A percentile compares a stretch with the other conserved stretches of the same genome.
phyloP scores from a whole-genome alignment of 805 yeast genomes.

The Barnettozyma pratensis region DNA sequence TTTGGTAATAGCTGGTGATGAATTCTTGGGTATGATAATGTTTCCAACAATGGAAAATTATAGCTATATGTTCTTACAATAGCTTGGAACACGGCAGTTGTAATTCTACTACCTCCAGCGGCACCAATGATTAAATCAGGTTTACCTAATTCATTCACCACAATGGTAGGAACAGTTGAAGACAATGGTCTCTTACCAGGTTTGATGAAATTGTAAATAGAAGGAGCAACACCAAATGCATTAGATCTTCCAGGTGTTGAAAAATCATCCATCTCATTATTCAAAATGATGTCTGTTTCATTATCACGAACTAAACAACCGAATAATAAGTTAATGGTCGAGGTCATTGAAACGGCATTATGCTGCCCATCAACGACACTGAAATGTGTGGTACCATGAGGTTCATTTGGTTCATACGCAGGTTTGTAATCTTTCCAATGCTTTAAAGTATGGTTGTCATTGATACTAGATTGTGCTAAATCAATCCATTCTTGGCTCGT shows the following conservation, averaged over 20 bases:
- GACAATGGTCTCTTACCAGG: slow-evolving; percentile 83
- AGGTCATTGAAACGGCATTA: slow-evolving; percentile 82
- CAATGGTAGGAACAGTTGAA: slow-evolving; percentile 73
- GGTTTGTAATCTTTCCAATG: slow-evolving; percentile 77
- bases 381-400: slow-evolving; percentile 89
- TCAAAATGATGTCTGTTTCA: slow-evolving; percentile 74
- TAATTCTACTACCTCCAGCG: slow-evolving; percentile 89
- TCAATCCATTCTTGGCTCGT: slow-evolving; percentile 51
- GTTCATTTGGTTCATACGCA: slow-evolving; percentile 67
- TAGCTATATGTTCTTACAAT: slow-evolving; percentile 61
- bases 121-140: slow-evolving; percentile 80
- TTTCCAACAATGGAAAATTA: slow-evolving; percentile 53
- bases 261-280: slow-evolving; percentile 94
- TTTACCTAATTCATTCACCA: slow-evolving; percentile 39
- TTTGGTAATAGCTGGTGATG: slow-evolving; percentile 91
- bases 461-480: slow-evolving; percentile 43
- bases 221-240: slow-evolving; percentile 78
- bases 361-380: slow-evolving; percentile 69
- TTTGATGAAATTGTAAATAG: slow-evolving; percentile 67
- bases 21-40: slow-evolving; percentile 73
- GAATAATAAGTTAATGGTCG: slow-evolving; percentile 79
- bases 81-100: slow-evolving; percentile 79
- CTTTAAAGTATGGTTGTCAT: slow-evolving; percentile 49
- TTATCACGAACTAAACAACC: slow-evolving; percentile 84
- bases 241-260: slow-evolving; percentile 65